Evolutionary conservation across 495 filamentous ascomycete species (phyloP).

Genomic region (Daldinia childiae): DNA sequence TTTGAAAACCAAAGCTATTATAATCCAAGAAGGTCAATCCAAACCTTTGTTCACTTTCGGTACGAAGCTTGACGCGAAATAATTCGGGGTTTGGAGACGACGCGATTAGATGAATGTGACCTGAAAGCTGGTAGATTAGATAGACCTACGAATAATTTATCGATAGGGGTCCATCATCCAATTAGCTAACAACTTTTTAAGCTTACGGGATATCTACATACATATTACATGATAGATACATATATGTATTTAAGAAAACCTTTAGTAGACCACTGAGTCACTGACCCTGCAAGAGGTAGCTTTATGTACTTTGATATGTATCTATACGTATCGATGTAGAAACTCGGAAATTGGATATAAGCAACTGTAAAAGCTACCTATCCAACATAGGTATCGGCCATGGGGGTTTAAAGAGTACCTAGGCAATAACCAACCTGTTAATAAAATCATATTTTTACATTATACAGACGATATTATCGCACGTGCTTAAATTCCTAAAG

Average conservation of each 20-base stretch:
- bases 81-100: slow-evolving; percentile 7
- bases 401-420: background rate
- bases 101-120: slow-evolving; percentile 18
- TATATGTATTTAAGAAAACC: no score
- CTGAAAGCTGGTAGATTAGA: background rate
- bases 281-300: no score
- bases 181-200: background rate
- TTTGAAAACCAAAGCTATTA: background rate
- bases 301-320: no score
- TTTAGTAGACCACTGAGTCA: no score
- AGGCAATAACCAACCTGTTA: background rate
- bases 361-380: background rate
- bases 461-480: background rate
- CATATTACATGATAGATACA: background rate
- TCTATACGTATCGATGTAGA: no score
- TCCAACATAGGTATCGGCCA: background rate
- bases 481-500: background rate
- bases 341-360: no score
- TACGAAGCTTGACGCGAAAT: slow-evolving; percentile 26
- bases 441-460: background rate
- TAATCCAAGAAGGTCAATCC: background rate
- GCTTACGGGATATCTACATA: background rate
- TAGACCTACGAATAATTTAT: background rate
- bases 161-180: background rate
- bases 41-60: background rate